phyloP scores from a whole-genome alignment of 2,329 filamentous ascomycete species.

The Fusarium brachygibbosum region DNA sequence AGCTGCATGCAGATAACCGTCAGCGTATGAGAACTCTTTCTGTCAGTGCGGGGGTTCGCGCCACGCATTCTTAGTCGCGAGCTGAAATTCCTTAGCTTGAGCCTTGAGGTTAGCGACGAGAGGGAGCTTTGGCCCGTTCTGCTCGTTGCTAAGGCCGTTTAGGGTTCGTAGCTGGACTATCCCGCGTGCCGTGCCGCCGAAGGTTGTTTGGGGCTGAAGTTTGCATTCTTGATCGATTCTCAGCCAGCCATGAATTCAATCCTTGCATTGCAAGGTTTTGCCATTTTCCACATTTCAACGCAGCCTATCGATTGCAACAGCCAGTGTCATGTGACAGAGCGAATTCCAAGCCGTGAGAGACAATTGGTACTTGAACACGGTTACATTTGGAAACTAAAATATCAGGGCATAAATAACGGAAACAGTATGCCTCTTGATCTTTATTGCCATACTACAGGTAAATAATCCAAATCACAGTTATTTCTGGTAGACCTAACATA shows the following conservation, averaged over 20 bases:
- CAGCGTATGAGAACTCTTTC: neutral
- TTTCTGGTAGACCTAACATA: too few species aligned
- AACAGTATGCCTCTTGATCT: too few species aligned
- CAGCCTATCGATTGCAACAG: neutral
- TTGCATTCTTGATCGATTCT: neutral
- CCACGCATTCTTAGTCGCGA: neutral
- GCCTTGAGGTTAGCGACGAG: too few species aligned
- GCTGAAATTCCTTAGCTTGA: conserved; percentile 1
- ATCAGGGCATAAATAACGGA: too few species aligned
- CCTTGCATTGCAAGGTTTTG: neutral
- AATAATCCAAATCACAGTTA: too few species aligned
- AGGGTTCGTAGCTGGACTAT: neutral
- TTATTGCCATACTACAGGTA: too few species aligned
- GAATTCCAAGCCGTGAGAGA: too few species aligned
- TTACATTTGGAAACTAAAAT: too few species aligned
- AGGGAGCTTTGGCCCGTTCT: too few species aligned
- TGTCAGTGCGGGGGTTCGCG: neutral
- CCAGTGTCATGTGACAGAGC: neutral
- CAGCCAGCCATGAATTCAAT: neutral
- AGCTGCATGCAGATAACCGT: neutral
- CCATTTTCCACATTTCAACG: too few species aligned
- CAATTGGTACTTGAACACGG: too few species aligned
- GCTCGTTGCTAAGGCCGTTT: neutral
- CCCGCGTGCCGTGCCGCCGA: neutral
- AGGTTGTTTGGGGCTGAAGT: neutral